Evolutionary conservation across 1,284 basidiomycete genomes (phyloP), one percentile per base, ranked within the genome.

Genomic region (Ceratobasidium sp.): DNA sequence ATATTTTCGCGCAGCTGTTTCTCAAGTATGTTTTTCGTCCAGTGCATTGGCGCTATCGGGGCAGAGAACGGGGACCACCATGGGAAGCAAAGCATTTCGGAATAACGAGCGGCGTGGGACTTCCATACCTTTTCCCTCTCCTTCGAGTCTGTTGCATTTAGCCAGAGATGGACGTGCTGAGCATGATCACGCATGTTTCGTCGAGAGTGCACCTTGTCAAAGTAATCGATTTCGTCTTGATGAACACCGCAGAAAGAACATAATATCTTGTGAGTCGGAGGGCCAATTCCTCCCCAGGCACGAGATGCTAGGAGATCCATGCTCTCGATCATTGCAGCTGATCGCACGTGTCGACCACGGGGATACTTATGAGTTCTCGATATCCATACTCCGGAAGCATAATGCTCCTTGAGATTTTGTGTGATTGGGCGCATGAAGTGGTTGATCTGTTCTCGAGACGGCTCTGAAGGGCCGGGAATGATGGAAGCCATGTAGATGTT

Each of bases 401-500:
- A 86, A 40, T 85, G 80, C 10, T 77, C 66, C 0, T 82, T 50
- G 9, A 86, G 80, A 15, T 84, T 81, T 17, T 83, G 80, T 2
- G 85, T 80, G 4, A 87, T 52, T 2, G 82, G 83, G 28, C 54
- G 23, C 1, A 86, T 67, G 69, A 83, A 82, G 48, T 82, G 82
- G 73, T 85, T 85, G 40, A 85, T 73, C 28, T 82, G 56, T 17
- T 80, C 62, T 7, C 78, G 54, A 7, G 70, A 68, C 6, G 81
- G 81, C 59, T 82, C 79, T 15, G 52, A 26, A n/a, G 80, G 81
- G 3, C 82, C 82, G 2, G 82, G 86, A 83, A 83, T 83, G 20
- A 87, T 79, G 2, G 84, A 84, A 15, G 83, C 84, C 15, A 86
- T 81, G 77, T 82, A 86, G 23, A 86, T 80, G 66, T 87, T 86